Percentiles rank a stretch among this genome's conserved stretches.
These are phyloP conservation scores for Venturia carpophila DNA, from an alignment of 2,329 filamentous ascomycete genomes.

Conservation along the genomic window DNA sequence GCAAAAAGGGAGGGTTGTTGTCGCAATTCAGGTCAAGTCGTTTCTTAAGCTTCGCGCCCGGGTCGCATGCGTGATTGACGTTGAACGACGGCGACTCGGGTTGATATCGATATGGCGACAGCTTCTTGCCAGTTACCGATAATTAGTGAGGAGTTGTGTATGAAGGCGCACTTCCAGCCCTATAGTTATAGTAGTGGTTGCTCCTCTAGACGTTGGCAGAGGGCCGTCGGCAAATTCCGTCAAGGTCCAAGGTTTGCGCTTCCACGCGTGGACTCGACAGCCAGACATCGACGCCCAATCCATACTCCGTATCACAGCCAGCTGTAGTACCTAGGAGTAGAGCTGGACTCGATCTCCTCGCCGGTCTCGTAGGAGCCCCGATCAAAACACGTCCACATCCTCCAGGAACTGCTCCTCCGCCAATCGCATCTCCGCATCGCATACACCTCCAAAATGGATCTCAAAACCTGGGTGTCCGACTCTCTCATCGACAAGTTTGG, in stretches of 20 bases:
- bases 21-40: not conserved
- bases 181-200: not conserved
- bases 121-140: no score
- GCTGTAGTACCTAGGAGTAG: not conserved
- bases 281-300: not conserved
- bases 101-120: not conserved
- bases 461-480: conserved; percentile 38
- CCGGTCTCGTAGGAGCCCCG: not conserved
- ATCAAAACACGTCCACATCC: not conserved
- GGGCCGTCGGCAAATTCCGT: not conserved
- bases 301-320: not conserved
- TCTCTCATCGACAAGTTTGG: conserved; percentile 46
- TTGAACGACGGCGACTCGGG: not conserved
- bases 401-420: not conserved
- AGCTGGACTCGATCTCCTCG: not conserved
- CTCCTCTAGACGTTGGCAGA: not conserved
- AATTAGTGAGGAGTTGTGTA: not conserved
- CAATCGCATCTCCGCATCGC: not conserved
- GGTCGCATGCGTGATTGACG: not conserved
- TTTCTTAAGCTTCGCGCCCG: not conserved
- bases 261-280: no score
- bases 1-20: no score
- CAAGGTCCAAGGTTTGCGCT: not conserved
- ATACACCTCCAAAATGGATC: conserved; percentile 26
- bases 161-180: not conserved